phyloP scores from a whole-genome alignment of 805 yeast genomes.

The Starmerella vaccinii region DNA sequence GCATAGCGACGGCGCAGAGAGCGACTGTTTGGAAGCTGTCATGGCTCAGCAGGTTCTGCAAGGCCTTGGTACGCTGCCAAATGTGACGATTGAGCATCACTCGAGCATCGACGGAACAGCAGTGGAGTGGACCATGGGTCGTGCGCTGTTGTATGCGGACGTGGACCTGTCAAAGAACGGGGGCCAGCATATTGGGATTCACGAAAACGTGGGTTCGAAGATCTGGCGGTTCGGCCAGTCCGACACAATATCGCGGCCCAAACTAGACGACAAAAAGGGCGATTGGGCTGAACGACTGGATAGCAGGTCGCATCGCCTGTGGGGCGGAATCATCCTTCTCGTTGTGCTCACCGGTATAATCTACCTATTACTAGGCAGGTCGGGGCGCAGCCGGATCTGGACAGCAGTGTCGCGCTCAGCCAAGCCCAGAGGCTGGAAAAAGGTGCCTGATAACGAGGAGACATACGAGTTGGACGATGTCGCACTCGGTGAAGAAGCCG shows the following conservation, averaged over 20 bases:
- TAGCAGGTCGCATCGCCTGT: conserved; percentile 27
- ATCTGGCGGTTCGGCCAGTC: conserved; percentile 16
- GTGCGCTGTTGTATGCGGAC: conserved; percentile 53
- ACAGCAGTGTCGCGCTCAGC: conserved; percentile 13
- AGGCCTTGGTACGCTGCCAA: conserved; percentile 29
- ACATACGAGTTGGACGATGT: conserved; percentile 10
- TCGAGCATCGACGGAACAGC: conserved; percentile 26
- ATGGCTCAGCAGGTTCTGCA: conserved; percentile 32
- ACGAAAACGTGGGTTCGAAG: conserved; percentile 14
- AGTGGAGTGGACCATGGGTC: conserved; percentile 47
- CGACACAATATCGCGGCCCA: conserved; percentile 12
- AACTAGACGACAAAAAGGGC: conserved; percentile 1
- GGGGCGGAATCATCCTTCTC: conserved; percentile 34
- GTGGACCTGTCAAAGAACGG: conserved; percentile 37
- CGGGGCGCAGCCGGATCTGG: conserved; percentile 21
- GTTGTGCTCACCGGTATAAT: conserved; percentile 28
- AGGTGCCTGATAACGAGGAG: background rate
- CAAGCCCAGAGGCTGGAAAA: background rate
- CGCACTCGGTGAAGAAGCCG: conserved; percentile 7
- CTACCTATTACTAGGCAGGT: conserved; percentile 33
- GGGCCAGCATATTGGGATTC: conserved; percentile 20
- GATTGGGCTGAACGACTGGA: conserved; percentile 19
- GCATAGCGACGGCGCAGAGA: background rate
- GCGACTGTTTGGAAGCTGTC: conserved; percentile 46
- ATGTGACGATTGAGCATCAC: conserved; percentile 25